Evolutionary conservation across 2,329 filamentous ascomycete species (phyloP).

Genomic region (Davidsoniella virescens): DNA sequence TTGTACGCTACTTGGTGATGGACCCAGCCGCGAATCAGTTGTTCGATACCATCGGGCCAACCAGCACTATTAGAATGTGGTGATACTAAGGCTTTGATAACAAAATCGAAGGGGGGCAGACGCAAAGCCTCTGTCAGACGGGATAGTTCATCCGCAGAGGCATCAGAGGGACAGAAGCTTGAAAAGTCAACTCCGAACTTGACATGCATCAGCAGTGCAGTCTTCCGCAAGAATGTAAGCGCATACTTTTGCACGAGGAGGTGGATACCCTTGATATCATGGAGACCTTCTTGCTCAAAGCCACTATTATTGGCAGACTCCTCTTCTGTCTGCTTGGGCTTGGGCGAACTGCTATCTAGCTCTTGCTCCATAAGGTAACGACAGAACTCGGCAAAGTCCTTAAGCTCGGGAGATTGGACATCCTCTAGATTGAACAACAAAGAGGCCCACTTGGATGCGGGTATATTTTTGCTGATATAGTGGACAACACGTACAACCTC

Average conservation of each 20-base stretch:
- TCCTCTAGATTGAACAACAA: conserved; percentile 25
- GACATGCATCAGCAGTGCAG: conserved; percentile 66
- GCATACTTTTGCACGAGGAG: conserved; percentile 64
- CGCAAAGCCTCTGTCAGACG: conserved; percentile 62
- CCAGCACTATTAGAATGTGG: conserved; percentile 21
- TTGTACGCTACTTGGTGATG: conserved; percentile 34
- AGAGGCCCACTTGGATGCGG: conserved; percentile 31
- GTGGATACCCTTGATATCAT: conserved; percentile 38
- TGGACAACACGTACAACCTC: conserved; percentile 74
- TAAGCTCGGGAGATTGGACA: conserved; percentile 27
- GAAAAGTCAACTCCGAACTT: conserved; percentile 81
- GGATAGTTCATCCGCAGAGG: conserved; percentile 61
- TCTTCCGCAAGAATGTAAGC: conserved; percentile 78
- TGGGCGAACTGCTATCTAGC: conserved; percentile 4
- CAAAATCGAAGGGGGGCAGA: conserved; percentile 62
- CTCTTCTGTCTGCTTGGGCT: background rate
- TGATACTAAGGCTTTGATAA: conserved; percentile 45
- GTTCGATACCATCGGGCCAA: conserved; percentile 14
- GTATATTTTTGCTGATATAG: conserved; percentile 39
- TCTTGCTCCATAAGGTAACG: conserved; percentile 16
- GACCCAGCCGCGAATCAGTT: conserved; percentile 55
- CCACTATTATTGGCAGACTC: conserved; percentile 22
- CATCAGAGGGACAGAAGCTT: conserved; percentile 43
- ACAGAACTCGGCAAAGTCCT: conserved; percentile 39
- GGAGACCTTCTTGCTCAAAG: conserved; percentile 38